Evolutionary conservation across 345 rosid species (phyloP), one percentile per base, ranked within the genome.

Genomic region (Anacardium occidentale): DNA sequence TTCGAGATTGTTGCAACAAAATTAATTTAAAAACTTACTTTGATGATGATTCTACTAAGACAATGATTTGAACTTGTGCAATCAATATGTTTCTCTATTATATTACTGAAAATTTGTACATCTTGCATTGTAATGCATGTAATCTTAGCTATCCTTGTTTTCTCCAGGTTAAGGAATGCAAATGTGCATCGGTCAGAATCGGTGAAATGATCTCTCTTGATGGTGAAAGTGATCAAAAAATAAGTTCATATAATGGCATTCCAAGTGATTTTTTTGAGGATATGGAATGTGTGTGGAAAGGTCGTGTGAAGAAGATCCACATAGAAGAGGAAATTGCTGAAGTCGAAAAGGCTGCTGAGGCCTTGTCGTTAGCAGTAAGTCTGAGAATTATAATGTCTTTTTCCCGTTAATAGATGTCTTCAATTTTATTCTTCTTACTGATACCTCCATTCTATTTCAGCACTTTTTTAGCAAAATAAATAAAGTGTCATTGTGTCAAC

Each of bases 201-300:
- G 74, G 84, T 77, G 90, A 85, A 77, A 81, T 88, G 84, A 90
- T 94, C 60, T 83, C 87, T 58, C 72, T 87, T 40, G 90, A 92
- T 66, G 88, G 85, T 66, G 98, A 92, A 76, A 84, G 64, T 67
- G 92, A 89, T 73, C 86, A 84, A 76, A 81, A 75, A 53, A 77
- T 75, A 48, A 83, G 86, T 64, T 78, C 76, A 20, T 76, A 62
- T 65, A 76, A 79, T 63, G 75, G 64, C 62, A 78, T 94, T 73
- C 97, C 98, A 0, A 74, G 74, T 77, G 98, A 92, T 5, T 92
- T 94, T 84, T 92, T 94, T 66, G 91, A 87, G 74, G 98, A 92
- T 81, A 85, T 94, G 91, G 98, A 94, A 71, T 88, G 86, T 70
- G 77, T 90, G 34, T 94, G 98, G 98, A 86, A 85, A 81, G 87